Conservation (phyloP, 2,329 filamentous ascomycete species). For the Corinectria fuckeliana region DNA sequence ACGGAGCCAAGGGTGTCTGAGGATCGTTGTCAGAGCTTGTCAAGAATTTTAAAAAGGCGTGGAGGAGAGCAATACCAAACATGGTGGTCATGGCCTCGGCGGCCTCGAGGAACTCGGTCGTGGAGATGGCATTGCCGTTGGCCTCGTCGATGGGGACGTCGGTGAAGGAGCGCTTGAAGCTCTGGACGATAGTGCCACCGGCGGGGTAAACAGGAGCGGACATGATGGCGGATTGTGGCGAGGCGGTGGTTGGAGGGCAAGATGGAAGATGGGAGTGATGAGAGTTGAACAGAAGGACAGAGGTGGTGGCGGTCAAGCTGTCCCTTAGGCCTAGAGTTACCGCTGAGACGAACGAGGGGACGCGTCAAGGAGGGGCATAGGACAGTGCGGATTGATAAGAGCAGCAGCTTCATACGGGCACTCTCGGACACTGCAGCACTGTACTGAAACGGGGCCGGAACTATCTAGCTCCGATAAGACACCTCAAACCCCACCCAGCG, state of each 20-base stretch:
- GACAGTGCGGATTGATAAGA: slow-evolving; percentile 39
- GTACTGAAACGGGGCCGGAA: slow-evolving; percentile 16
- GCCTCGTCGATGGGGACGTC: slow-evolving; percentile 78
- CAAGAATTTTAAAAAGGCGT: not conserved
- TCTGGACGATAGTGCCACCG: slow-evolving; percentile 84
- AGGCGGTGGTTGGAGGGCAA: slow-evolving; percentile 14
- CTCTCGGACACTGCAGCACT: not conserved
- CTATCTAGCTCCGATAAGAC: slow-evolving; percentile 29
- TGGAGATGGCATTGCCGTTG: slow-evolving; percentile 79
- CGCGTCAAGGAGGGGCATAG: slow-evolving; percentile 31
- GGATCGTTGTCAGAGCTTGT: slow-evolving; percentile 22
- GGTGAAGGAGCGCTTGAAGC: slow-evolving; percentile 81
- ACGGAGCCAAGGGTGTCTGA: slow-evolving; percentile 69
- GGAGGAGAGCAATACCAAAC: slow-evolving; percentile 67
- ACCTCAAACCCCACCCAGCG: slow-evolving; percentile 25
- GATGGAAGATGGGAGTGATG: slow-evolving; percentile 7
- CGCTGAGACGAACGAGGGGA: slow-evolving; percentile 12
- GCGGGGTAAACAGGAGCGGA: slow-evolving; percentile 60
- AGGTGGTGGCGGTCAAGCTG: slow-evolving; percentile 37
- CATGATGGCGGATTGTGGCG: slow-evolving; percentile 50
- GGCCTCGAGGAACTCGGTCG: slow-evolving; percentile 88
- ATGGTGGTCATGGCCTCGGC: slow-evolving; percentile 85
- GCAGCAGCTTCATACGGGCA: not conserved
- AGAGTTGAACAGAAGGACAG: slow-evolving; percentile 15
- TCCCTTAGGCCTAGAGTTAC: slow-evolving; percentile 30